Evolutionary conservation across 257 asterid genomes (phyloP), one percentile per base, ranked within the genome.

Genomic region (Eustoma russellianum): DNA sequence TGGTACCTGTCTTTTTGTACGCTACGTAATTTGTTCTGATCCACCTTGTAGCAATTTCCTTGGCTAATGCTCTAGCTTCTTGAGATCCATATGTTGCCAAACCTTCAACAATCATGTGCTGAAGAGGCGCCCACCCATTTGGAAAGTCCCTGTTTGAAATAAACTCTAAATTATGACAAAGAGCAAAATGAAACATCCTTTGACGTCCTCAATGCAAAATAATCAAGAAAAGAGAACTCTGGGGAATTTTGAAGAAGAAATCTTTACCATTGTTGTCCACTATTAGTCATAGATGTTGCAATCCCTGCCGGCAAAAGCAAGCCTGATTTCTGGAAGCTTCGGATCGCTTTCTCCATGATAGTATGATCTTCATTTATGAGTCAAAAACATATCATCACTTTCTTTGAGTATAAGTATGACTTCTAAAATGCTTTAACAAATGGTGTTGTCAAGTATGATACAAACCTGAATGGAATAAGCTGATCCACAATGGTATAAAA

Each of bases 41-140:
- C 97, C 97, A 90, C 24, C 81, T 82, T 33, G 60, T 60, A 5
- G 79, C 94, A 61, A 83, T 79, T 33, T 81, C 82, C 44, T 70
- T 17, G 7, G 91, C 96, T 50, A 86, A 46, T 3, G 48, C 41
- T 64, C 43, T 68, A 15, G 86, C 87, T 55, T 70, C 58, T 52
- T 71, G 57, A 4, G 81, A 75, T 28, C 78, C 74, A 0, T 86
- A 81, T 54, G 46, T 77, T 16, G 52, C 69, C 13, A 86, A 82
- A 44, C 96, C 97, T 66, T 90, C 94, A 4, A 71, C 82, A 13
- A 83, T 90, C 79, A 90, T 70, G 86, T 90, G 96, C 46, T 90
- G 94, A 46, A 86, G 68, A 0, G 97, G 97, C 0, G 96, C 88
- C 96, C 97, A 90, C 16, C 97, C 96, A 60, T 90, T 90, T 1